A percentile compares a stretch with the other conserved stretches of the same genome.
phyloP scores from a whole-genome alignment of 2,329 filamentous ascomycete genomes.

The Bipolaris cookei region DNA sequence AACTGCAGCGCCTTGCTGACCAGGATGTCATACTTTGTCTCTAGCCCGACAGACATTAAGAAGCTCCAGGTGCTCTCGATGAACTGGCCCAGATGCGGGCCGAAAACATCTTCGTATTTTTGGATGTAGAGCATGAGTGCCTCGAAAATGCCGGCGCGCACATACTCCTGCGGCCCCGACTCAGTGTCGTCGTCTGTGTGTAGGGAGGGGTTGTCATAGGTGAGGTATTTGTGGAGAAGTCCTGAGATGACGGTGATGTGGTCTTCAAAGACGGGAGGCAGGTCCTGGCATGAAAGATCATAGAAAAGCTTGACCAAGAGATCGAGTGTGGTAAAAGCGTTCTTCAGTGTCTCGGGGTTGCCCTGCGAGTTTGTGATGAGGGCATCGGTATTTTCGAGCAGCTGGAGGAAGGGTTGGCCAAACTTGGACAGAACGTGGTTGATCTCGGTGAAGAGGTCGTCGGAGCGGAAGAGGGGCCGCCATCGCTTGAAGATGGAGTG shows the following conservation, averaged over 20 bases:
- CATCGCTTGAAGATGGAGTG: slow-evolving; percentile 98
- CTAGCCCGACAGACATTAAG: slow-evolving; percentile 81
- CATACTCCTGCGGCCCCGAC: slow-evolving; percentile 80
- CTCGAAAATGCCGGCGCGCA: slow-evolving; percentile 94
- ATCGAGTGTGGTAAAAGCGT: slow-evolving; percentile 84
- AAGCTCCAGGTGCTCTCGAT: slow-evolving; percentile 90
- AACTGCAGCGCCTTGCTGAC: slow-evolving; percentile 96
- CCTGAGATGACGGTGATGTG: slow-evolving; percentile 77
- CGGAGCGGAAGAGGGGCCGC: slow-evolving; percentile 91
- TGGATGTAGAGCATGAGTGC: slow-evolving; percentile 86
- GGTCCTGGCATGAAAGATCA: slow-evolving; percentile 95
- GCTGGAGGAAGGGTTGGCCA: slow-evolving; percentile 78
- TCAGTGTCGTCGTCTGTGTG: slow-evolving; percentile 89
- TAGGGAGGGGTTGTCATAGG: slow-evolving; percentile 83
- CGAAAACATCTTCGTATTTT: slow-evolving; percentile 96
- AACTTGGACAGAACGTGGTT: slow-evolving; percentile 92
- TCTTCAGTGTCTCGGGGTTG: slow-evolving; percentile 75
- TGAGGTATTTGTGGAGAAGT: slow-evolving; percentile 90
- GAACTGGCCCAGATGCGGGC: slow-evolving; percentile 78
- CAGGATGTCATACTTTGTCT: slow-evolving; percentile 92
- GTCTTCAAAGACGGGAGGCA: slow-evolving; percentile 93
- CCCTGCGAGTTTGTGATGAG: slow-evolving; percentile 74
- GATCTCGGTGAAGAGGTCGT: slow-evolving; percentile 92
- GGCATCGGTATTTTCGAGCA: slow-evolving; percentile 75
- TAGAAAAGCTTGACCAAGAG: slow-evolving; percentile 91